Evolutionary conservation across 805 yeast species (phyloP), one percentile per base, ranked within the genome.

Genomic region (Nakazawaea holstii): DNA sequence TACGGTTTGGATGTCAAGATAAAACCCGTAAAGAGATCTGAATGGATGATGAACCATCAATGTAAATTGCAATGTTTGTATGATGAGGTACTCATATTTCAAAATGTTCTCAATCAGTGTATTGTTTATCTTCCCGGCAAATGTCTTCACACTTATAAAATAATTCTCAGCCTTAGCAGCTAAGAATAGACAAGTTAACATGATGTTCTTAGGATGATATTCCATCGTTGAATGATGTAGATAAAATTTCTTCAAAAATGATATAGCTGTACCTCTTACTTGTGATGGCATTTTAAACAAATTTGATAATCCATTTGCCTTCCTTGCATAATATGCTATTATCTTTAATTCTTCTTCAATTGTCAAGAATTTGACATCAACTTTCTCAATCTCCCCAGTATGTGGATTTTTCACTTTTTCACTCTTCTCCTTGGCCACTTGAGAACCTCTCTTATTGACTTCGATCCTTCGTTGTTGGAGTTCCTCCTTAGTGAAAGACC

Each of bases 161-260:
- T 80, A 84, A 66, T 94, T 92, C 59, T 94, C 99, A 14, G 91
- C 79, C 65, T 94, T 94, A 38, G 97, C 91, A 6, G 97, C 96
- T 31, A 94, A 69, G 61, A 90, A 94, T 10, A 94, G 76, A 52
- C 96, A 84, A 1, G 95, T 84, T 46, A 80, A 76, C 66, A 94
- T 73, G 15, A 94, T 74, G 50, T 81, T 77, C 58, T 87, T 87
- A 9, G 99, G 99, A 57, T 88, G 94, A 57, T 77, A 79, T 54
- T 89, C 90, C 89, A 90, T 82, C 27, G 87, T 92, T 27, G 92
- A 82, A 61, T 90, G 81, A 24, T 74, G 74, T 35, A 94, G 69
- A 62, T 83, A 94, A 62, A 94, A 94, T 59, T 83, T 80, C 59
- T 82, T 79, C 61, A 94, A 79, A 59, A 84, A 94, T 7, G 88